These are phyloP conservation scores for Rubus idaeus DNA, from an alignment of 306 rosid species.

Conservation along the genomic window DNA sequence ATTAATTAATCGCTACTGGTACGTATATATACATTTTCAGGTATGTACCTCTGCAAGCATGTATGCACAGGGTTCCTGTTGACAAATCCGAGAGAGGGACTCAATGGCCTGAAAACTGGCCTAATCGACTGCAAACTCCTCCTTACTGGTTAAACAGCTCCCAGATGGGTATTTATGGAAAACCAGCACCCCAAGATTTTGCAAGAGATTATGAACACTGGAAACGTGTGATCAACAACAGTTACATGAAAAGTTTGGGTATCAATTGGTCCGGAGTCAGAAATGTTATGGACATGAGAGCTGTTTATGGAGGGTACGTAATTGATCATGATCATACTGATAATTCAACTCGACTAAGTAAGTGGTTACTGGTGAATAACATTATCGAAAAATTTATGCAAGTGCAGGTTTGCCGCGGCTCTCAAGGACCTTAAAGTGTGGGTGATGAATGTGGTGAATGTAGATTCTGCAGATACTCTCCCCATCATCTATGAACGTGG, in stretches of 20 bases:
- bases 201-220: slow-evolving; percentile 69
- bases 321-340: background rate
- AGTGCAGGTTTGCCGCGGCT: slow-evolving; percentile 85
- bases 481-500: slow-evolving; percentile 90
- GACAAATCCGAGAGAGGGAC: slow-evolving; percentile 56
- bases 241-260: slow-evolving; percentile 62
- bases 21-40: slow-evolving; percentile 25
- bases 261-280: slow-evolving; percentile 74
- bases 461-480: slow-evolving; percentile 82
- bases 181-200: slow-evolving; percentile 86
- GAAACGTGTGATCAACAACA: slow-evolving; percentile 61
- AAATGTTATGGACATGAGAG: slow-evolving; percentile 93
- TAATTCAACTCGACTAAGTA: background rate
- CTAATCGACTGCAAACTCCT: slow-evolving; percentile 53
- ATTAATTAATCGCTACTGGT: background rate
- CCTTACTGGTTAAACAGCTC: slow-evolving; percentile 89
- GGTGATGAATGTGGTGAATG: slow-evolving; percentile 85
- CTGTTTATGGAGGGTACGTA: slow-evolving; percentile 84
- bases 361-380: background rate
- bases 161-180: slow-evolving; percentile 77
- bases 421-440: slow-evolving; percentile 71
- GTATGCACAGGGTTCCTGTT: slow-evolving; percentile 72
- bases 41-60: slow-evolving; percentile 85
- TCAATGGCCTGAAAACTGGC: slow-evolving; percentile 82
- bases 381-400: background rate